Evolutionary conservation across 1,284 basidiomycete genomes (phyloP).

Genomic region (Inonotus obliquus): DNA sequence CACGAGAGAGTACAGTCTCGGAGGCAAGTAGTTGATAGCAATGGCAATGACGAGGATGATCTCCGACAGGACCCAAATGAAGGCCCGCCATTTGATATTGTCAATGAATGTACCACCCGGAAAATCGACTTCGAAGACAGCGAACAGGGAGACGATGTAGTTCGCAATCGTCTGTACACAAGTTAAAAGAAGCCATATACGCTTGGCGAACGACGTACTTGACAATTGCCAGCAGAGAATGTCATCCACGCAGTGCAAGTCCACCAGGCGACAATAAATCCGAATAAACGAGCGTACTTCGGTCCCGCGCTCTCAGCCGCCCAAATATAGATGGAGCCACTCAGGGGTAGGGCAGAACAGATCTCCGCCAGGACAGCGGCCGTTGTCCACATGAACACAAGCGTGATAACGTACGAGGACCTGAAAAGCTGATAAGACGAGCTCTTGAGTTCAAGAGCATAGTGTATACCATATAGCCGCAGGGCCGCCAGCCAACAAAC

Average conservation of each 20-base stretch:
- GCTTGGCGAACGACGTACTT: slow-evolving; percentile 39
- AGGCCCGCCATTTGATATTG: slow-evolving; percentile 77
- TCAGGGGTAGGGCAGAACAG: slow-evolving; percentile 79
- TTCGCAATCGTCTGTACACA: slow-evolving; percentile 68
- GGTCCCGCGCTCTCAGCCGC: slow-evolving; percentile 83
- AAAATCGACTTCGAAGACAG: slow-evolving; percentile 74
- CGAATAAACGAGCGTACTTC: slow-evolving; percentile 77
- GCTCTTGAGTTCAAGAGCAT: background rate
- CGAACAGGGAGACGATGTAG: slow-evolving; percentile 75
- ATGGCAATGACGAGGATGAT: slow-evolving; percentile 61
- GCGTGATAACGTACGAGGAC: slow-evolving; percentile 76
- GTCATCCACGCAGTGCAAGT: slow-evolving; percentile 88
- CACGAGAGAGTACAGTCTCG: slow-evolving; percentile 61
- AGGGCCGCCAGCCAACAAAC: slow-evolving; percentile 78
- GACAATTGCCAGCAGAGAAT: slow-evolving; percentile 78
- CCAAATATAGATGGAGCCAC: slow-evolving; percentile 89
- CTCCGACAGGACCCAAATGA: slow-evolving; percentile 80
- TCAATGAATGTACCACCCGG: slow-evolving; percentile 67
- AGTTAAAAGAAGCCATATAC: background rate
- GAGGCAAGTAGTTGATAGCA: slow-evolving; percentile 79
- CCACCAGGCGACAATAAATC: slow-evolving; percentile 88
- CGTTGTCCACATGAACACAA: slow-evolving; percentile 81
- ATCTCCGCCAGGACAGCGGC: slow-evolving; percentile 82
- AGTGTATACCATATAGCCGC: slow-evolving; percentile 66
- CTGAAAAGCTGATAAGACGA: slow-evolving; percentile 32